Conservation (phyloP, 192 early-diverging fungal genomes). For the Rhizophagus sp. region DNA sequence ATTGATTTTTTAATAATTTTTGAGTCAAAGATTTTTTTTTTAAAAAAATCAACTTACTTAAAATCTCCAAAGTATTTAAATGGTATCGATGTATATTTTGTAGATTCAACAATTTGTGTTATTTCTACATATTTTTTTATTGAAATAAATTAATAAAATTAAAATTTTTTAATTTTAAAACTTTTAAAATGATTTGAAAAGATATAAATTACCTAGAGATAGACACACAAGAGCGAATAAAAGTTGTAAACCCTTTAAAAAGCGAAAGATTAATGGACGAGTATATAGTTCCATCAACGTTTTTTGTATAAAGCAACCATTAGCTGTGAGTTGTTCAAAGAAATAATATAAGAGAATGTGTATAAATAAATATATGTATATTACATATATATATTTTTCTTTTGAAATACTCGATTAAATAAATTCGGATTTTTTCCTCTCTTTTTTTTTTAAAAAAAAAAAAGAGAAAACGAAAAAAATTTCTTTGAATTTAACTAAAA, state of each 20-base stretch:
- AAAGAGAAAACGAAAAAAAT: no score
- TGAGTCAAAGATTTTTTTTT: background rate
- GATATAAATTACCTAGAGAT: background rate
- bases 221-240: background rate
- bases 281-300: background rate
- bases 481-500: no score
- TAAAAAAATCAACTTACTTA: background rate
- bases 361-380: no score
- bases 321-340: background rate
- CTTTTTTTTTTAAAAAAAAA: no score
- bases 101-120: background rate
- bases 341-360: no score
- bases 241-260: background rate
- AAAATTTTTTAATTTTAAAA: background rate
- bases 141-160: background rate
- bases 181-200: background rate
- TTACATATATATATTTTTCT: no score
- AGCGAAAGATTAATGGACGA: background rate
- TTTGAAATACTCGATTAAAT: no score
- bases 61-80: background rate
- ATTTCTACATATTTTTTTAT: background rate
- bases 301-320: background rate
- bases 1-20: background rate
- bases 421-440: no score
- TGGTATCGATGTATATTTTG: background rate